A percentile compares a stretch with the other conserved stretches of the same genome.
Evolutionary conservation across 2,329 filamentous ascomycete genomes (phyloP).

Genomic region (Cercospora beticola): DNA sequence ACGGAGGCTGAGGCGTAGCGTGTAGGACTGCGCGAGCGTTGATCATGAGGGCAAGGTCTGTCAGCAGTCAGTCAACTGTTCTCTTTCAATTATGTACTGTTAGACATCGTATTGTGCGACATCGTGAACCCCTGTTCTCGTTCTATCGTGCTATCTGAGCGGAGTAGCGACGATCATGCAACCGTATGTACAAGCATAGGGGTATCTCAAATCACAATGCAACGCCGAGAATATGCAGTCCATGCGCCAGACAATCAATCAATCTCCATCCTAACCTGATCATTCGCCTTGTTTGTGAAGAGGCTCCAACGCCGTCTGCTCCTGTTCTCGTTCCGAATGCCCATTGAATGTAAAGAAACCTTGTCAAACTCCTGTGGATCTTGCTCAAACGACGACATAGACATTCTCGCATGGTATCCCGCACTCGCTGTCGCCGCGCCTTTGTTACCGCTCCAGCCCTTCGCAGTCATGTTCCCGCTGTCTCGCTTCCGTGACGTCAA

Average conservation of each 20-base stretch:
- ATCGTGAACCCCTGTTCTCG: background rate
- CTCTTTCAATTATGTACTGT: background rate
- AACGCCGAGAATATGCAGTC: background rate
- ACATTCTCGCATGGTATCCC: conserved; percentile 11
- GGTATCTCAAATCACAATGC: background rate
- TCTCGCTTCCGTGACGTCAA: conserved; percentile 4
- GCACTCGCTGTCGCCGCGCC: background rate
- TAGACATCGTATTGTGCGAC: background rate
- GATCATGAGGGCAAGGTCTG: background rate
- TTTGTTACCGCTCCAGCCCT: background rate
- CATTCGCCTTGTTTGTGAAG: background rate
- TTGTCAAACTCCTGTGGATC: conserved; percentile 6
- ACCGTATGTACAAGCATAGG: background rate
- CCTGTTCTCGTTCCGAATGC: conserved; percentile 7
- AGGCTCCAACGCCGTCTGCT: background rate
- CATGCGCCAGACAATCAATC: background rate
- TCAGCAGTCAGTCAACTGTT: background rate
- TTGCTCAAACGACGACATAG: conserved; percentile 1
- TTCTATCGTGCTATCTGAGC: background rate
- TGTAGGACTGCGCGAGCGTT: background rate
- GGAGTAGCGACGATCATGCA: background rate
- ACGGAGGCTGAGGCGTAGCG: background rate
- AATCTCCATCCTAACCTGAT: conserved; percentile 3
- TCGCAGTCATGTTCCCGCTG: background rate
- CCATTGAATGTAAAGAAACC: conserved; percentile 2